Evolutionary conservation across 2,329 filamentous ascomycete species (phyloP).

Genomic region (Cercospora beticola): DNA sequence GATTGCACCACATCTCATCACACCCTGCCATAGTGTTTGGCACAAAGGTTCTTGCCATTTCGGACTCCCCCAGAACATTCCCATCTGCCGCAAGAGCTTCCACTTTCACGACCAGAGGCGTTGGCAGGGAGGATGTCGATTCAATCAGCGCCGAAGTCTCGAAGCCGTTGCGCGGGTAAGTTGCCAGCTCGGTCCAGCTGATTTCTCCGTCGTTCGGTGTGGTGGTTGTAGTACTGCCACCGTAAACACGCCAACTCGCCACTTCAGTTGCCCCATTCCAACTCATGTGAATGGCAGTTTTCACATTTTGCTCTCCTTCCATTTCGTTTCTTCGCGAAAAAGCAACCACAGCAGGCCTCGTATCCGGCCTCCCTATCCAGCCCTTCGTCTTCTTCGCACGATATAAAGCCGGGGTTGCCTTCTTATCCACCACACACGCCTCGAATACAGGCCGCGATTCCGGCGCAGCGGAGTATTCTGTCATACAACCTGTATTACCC

Average conservation of each 20-base stretch:
- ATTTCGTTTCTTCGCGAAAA: background rate
- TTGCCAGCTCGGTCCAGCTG: background rate
- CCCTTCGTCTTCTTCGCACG: background rate
- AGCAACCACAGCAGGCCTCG: background rate
- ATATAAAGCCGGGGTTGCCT: background rate
- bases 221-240: background rate
- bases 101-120: background rate
- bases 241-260: background rate
- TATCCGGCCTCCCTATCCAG: background rate
- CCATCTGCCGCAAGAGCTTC: background rate
- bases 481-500: slow-evolving; percentile 43
- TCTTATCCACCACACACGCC: background rate
- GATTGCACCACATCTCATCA: background rate
- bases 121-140: background rate
- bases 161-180: background rate
- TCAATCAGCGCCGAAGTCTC: background rate
- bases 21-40: background rate
- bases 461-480: slow-evolving; percentile 27
- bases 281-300: background rate
- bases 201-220: background rate
- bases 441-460: background rate
- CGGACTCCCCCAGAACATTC: background rate
- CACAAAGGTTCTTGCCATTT: background rate
- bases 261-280: slow-evolving; percentile 8
- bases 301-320: background rate